Evolutionary conservation across 306 rosid species (phyloP).

Genomic region (Castanea sativa): DNA sequence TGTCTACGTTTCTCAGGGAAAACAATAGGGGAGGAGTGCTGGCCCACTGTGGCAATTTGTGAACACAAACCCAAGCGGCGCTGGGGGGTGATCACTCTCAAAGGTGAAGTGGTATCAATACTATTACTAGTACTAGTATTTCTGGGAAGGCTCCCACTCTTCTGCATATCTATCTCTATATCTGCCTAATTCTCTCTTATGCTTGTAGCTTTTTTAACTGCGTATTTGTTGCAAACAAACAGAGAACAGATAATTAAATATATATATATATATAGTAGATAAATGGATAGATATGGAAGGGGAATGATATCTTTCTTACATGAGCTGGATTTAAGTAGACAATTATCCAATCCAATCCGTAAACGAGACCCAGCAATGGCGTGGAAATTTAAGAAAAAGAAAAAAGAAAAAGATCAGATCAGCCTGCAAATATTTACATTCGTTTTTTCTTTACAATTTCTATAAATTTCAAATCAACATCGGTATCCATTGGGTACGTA

Average conservation of each 20-base stretch:
- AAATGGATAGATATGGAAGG: neutral
- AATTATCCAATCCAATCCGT: neutral
- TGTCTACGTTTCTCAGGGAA: conserved; percentile 84
- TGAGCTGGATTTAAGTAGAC: conserved; percentile 3
- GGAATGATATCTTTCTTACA: neutral
- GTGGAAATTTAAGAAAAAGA: no score
- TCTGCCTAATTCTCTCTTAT: neutral
- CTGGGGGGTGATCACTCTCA: conserved; percentile 67
- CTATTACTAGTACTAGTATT: conserved; percentile 36
- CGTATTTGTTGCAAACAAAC: conserved; percentile 16
- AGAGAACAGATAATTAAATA: neutral
- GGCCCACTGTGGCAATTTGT: conserved; percentile 81
- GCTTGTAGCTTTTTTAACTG: conserved; percentile 13
- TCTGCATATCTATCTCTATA: conserved; percentile 51
- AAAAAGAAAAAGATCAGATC: neutral
- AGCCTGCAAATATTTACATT: neutral
- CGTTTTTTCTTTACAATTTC: neutral
- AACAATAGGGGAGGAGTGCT: conserved; percentile 85
- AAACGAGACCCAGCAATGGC: neutral
- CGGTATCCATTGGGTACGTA: neutral
- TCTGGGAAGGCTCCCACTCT: conserved; percentile 63
- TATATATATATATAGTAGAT: neutral
- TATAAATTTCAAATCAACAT: neutral
- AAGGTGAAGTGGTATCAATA: conserved; percentile 34
- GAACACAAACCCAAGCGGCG: conserved; percentile 93